These are phyloP conservation scores for Oropetium thomaeum DNA, from an alignment of 176 grass and related monocot genomes.

Conservation along the genomic window DNA sequence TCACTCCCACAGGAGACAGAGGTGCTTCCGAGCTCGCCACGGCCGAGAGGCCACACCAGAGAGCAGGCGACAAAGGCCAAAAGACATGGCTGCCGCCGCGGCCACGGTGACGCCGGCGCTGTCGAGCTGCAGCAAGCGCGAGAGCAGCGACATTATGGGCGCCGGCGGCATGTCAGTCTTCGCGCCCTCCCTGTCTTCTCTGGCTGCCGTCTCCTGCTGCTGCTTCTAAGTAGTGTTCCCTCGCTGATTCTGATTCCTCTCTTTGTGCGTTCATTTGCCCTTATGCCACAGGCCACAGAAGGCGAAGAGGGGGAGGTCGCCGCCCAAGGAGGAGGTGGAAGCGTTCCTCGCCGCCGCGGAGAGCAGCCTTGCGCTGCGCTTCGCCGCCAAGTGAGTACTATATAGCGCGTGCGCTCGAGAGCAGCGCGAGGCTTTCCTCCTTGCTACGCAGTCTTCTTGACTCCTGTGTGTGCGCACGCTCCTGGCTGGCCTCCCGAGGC, in stretches of 20 bases:
- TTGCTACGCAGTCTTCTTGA: no score
- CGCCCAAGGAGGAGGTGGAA: conserved; percentile 47
- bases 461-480: no score
- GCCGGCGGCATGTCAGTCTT: conserved; percentile 21
- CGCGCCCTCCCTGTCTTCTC: not conserved
- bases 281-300: conserved; percentile 14
- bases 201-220: no score
- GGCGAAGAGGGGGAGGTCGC: conserved; percentile 27
- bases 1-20: not conserved
- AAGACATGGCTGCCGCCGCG: conserved; percentile 29
- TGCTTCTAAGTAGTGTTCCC: no score
- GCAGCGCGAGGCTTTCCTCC: not conserved
- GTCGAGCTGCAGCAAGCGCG: conserved; percentile 33
- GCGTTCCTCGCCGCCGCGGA: conserved; percentile 44
- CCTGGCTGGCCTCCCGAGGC: not conserved
- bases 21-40: no score
- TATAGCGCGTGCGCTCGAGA: no score
- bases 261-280: no score
- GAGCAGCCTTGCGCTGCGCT: conserved; percentile 31
- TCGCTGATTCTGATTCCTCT: not conserved
- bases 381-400: conserved; percentile 45
- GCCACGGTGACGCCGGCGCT: conserved; percentile 15
- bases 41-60: not conserved
- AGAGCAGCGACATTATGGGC: not conserved
- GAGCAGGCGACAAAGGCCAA: not conserved